phyloP scores from a whole-genome alignment of 192 early-diverging fungal genomes.

The Rhizophlyctis rosea region DNA sequence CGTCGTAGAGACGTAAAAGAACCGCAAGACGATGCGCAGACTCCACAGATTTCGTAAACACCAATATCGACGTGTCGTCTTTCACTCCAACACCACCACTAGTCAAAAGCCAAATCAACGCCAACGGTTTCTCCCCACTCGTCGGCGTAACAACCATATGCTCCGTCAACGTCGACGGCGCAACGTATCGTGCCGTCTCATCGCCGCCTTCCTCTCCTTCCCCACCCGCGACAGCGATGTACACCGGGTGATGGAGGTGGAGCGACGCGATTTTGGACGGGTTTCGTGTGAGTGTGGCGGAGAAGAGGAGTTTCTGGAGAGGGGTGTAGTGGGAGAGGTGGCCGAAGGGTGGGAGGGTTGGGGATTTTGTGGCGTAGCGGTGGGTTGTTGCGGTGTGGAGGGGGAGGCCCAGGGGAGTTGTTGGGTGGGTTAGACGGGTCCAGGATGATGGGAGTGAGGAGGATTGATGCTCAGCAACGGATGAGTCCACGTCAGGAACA shows the following conservation, averaged over 20 bases:
- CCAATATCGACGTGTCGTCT: constrained; percentile 67
- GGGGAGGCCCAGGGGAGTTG: constrained; percentile 20
- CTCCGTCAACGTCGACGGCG: constrained; percentile 66
- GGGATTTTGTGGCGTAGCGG: constrained; percentile 9
- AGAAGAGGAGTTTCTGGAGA: constrained; percentile 92
- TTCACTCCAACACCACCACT: too few species aligned
- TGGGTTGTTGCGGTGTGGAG: constrained; percentile 27
- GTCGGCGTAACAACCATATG: constrained; percentile 62
- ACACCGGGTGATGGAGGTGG: constrained; percentile 74
- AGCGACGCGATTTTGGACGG: constrained; percentile 89
- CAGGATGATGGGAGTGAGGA: too few species aligned
- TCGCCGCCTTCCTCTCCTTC: constrained; percentile 25
- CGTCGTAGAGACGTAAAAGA: constrained; percentile 29
- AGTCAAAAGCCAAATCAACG: constrained; percentile 79
- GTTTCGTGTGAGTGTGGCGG: constrained; percentile 90
- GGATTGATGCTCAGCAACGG: background rate
- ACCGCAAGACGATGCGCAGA: constrained; percentile 73
- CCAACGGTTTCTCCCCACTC: constrained; percentile 75
- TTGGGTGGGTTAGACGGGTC: constrained; percentile 11
- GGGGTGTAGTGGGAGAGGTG: constrained; percentile 32
- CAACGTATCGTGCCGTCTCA: constrained; percentile 37
- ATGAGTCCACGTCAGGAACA: constrained; percentile 24
- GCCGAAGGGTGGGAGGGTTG: background rate
- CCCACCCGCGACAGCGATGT: constrained; percentile 70
- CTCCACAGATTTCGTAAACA: constrained; percentile 89